Conservation (phyloP, 768 basidiomycete genomes). For the Lactarius vividus region DNA sequence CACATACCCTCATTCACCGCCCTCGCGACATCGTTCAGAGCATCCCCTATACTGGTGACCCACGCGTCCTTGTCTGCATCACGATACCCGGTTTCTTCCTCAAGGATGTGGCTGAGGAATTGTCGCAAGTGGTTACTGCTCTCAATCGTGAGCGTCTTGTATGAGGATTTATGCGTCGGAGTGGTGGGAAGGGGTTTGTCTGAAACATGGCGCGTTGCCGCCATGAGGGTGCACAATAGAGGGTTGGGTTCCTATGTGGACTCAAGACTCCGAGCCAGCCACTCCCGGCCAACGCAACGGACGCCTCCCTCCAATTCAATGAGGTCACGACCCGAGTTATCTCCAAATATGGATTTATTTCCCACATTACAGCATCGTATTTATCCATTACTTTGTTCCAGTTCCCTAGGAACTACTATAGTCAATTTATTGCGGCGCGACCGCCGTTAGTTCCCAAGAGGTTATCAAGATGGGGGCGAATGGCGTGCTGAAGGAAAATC, state of each 20-base stretch:
- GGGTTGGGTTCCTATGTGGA: not conserved
- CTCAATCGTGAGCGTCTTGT: conserved; percentile 17
- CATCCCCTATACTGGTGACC: conserved; percentile 10
- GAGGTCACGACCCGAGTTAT: conserved; percentile 4
- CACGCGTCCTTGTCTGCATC: conserved; percentile 21
- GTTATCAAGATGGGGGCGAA: too few species aligned
- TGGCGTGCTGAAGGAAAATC: too few species aligned
- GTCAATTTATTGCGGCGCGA: too few species aligned
- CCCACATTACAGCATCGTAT: not conserved
- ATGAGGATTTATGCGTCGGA: not conserved
- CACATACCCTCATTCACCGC: conserved; percentile 15
- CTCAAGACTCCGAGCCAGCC: not conserved
- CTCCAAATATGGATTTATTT: not conserved
- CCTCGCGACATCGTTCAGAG: conserved; percentile 21
- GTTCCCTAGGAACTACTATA: too few species aligned
- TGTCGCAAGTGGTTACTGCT: conserved; percentile 15
- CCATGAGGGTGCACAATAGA: conserved; percentile 16
- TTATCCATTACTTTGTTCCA: too few species aligned
- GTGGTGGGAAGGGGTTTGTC: not conserved
- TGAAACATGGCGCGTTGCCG: not conserved
- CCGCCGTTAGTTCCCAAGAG: too few species aligned
- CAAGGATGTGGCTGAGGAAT: conserved; percentile 13
- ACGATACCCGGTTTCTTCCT: conserved; percentile 21
- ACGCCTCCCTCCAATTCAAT: not conserved
- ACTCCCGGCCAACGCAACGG: not conserved